phyloP scores from a whole-genome alignment of 306 rosid genomes.

The Myrica gale region DNA sequence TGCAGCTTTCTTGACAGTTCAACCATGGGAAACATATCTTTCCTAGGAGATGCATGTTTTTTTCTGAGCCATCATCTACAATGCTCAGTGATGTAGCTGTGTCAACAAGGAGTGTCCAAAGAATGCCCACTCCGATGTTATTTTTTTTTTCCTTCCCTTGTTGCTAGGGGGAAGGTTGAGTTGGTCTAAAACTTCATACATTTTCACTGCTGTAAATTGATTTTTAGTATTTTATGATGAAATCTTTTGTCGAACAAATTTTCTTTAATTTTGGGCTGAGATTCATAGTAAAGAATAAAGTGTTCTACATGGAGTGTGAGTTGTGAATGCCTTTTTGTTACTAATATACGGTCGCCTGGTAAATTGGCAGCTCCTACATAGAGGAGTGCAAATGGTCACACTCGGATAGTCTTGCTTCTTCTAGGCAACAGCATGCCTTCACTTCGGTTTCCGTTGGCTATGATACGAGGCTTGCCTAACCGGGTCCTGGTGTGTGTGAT shows the following conservation, averaged over 20 bases:
- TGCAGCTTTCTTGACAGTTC: conserved; percentile 14
- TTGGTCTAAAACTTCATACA: neutral
- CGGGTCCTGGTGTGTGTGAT: no score
- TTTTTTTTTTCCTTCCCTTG: neutral
- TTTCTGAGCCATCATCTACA: conserved; percentile 2
- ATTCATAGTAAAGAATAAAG: neutral
- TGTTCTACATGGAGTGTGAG: neutral
- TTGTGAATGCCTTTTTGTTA: neutral
- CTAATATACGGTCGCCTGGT: neutral
- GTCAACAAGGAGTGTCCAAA: conserved; percentile 1
- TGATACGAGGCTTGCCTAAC: no score
- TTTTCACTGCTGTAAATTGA: neutral
- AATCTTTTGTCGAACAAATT: neutral
- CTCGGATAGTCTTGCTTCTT: neutral
- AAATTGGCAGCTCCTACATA: neutral
- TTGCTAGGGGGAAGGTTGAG: neutral
- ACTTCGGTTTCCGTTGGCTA: no score
- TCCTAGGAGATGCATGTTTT: neutral
- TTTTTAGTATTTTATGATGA: neutral
- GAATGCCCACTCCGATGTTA: neutral
- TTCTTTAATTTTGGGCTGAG: neutral
- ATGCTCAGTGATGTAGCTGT: neutral
- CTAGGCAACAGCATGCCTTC: neutral
- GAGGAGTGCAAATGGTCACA: neutral
- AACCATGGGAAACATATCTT: neutral